Percentiles rank a stretch among this genome's conserved stretches.
Evolutionary conservation across 163 green algal species (phyloP).

Genomic region (Scenedesmus sp.): DNA sequence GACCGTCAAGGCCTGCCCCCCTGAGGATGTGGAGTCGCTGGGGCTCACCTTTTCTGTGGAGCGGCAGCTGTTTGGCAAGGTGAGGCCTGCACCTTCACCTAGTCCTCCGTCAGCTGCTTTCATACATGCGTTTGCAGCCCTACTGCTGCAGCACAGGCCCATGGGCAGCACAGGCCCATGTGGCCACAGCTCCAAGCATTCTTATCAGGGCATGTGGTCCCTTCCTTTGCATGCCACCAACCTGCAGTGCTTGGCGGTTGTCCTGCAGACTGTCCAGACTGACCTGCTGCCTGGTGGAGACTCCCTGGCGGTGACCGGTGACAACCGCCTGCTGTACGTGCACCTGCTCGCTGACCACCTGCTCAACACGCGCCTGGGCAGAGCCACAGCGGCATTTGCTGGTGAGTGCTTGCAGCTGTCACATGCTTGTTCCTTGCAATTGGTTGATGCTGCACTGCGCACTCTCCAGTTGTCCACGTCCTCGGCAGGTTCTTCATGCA

Average conservation of each 20-base stretch:
- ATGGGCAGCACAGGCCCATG: not conserved
- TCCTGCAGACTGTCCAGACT: conserved; percentile 45
- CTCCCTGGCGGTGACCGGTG: conserved; percentile 79
- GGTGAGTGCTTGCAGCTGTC: conserved; percentile 54
- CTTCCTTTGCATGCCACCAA: not conserved
- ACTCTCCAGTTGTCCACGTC: not conserved
- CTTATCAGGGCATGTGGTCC: no score
- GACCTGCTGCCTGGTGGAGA: conserved; percentile 84
- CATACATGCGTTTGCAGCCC: not conserved
- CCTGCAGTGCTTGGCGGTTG: not conserved
- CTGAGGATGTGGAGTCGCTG: conserved; percentile 83
- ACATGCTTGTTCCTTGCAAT: conserved; percentile 25
- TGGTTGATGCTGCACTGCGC: no score
- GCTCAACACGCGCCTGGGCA: conserved; percentile 82
- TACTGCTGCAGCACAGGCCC: not conserved
- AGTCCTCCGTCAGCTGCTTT: not conserved
- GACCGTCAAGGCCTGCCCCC: conserved; percentile 77
- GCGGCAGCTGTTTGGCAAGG: conserved; percentile 57
- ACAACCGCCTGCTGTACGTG: conserved; percentile 88
- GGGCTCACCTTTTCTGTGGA: conserved; percentile 89
- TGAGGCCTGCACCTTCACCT: not conserved
- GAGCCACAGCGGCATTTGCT: conserved; percentile 74
- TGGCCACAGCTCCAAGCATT: no score
- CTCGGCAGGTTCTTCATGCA: not conserved
- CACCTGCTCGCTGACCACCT: conserved; percentile 90